Conservation (phyloP, 352 stramenopile genomes). For the Pythium inflatum region DNA sequence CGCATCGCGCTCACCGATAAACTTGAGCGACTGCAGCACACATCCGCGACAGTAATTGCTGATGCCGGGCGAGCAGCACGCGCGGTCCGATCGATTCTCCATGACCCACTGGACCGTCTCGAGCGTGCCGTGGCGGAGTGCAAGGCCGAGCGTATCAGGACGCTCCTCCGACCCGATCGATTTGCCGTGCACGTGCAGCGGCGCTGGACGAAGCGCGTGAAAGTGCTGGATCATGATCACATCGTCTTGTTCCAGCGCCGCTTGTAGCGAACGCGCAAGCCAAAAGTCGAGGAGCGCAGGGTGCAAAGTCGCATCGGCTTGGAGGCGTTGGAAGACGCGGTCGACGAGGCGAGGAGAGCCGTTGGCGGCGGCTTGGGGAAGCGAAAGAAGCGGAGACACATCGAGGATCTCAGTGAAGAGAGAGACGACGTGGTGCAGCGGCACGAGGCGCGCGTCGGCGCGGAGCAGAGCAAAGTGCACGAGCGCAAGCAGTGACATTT, state of each 20-base stretch:
- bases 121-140: background rate
- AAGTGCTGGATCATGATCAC: background rate
- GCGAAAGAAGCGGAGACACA: background rate
- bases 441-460: conserved; percentile 7
- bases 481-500: no score
- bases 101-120: conserved; percentile 2
- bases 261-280: background rate
- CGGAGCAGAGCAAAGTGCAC: background rate
- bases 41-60: background rate
- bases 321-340: background rate
- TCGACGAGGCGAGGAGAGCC: conserved; percentile 13
- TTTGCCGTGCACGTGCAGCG: background rate
- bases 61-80: background rate
- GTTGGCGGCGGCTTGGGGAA: background rate
- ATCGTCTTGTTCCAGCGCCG: conserved; percentile 1
- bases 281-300: background rate
- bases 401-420: conserved; percentile 1
- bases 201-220: background rate
- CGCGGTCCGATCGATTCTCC: background rate
- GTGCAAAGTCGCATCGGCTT: background rate
- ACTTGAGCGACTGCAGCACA: background rate
- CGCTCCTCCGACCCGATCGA: no score
- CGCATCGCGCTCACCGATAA: background rate
- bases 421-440: conserved; percentile 4
- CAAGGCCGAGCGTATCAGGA: background rate